phyloP scores from a whole-genome alignment of 78 protist genomes.

The Cavenderia fasciculata region DNA sequence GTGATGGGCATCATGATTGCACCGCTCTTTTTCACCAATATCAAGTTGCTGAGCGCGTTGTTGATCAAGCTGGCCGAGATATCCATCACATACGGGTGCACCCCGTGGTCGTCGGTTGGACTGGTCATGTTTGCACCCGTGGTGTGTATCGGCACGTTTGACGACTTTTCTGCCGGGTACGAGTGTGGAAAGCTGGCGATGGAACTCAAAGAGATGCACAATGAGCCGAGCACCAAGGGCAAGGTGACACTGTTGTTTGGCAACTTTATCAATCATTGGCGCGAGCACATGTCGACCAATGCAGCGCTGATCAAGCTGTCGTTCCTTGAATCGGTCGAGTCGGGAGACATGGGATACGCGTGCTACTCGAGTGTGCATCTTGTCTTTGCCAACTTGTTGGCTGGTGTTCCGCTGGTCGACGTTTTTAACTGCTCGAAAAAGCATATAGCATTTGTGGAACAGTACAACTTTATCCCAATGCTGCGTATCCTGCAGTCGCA shows the following conservation, averaged over 20 bases:
- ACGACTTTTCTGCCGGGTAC: constrained; percentile 25
- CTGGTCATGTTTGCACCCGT: constrained; percentile 41
- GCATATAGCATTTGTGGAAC: constrained; percentile 17
- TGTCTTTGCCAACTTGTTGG: neutral
- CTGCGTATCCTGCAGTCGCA: constrained; percentile 9
- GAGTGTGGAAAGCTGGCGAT: constrained; percentile 49
- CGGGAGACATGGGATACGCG: constrained; percentile 59
- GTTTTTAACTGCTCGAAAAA: constrained; percentile 29
- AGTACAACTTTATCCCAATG: constrained; percentile 57
- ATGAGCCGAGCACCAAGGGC: constrained; percentile 47
- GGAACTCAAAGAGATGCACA: constrained; percentile 17
- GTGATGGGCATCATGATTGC: constrained; percentile 56
- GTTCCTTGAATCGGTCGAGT: constrained; percentile 33
- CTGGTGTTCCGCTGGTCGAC: constrained; percentile 24
- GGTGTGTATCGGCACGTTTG: constrained; percentile 33
- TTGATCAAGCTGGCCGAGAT: constrained; percentile 19
- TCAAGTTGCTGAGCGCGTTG: neutral
- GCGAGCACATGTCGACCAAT: constrained; percentile 34
- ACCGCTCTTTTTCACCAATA: constrained; percentile 36
- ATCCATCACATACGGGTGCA: constrained; percentile 1
- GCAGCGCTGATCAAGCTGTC: constrained; percentile 27
- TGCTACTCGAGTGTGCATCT: constrained; percentile 42
- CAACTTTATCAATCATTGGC: constrained; percentile 30
- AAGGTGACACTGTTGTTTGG: constrained; percentile 38
- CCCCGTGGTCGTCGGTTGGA: constrained; percentile 31